These are phyloP conservation scores for Aspergillus ibericus DNA, from an alignment of 2,329 filamentous ascomycete genomes.

Conservation along the genomic window DNA sequence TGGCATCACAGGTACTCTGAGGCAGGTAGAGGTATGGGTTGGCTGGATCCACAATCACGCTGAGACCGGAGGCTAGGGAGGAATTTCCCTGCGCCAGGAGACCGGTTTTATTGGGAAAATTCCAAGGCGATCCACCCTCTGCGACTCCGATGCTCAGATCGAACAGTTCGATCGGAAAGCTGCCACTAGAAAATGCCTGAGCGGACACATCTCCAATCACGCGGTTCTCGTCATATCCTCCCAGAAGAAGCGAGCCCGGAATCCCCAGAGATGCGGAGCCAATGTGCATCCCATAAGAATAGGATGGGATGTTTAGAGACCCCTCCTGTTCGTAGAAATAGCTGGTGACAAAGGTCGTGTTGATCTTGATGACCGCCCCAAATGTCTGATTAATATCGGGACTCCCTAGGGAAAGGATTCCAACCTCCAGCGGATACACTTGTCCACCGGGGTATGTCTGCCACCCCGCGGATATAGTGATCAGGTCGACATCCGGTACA, in stretches of 20 bases:
- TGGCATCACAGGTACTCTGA: conserved; percentile 41
- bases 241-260: conserved; percentile 40
- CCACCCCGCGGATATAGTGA: not conserved
- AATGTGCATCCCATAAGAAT: conserved; percentile 46
- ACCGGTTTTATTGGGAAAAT: conserved; percentile 22
- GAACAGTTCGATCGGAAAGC: conserved; percentile 25
- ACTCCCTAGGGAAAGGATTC: not conserved
- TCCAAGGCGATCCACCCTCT: conserved; percentile 43
- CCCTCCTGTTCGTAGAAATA: not conserved
- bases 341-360: not conserved
- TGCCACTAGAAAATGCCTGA: conserved; percentile 13
- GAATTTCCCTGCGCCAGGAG: conserved; percentile 26
- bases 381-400: not conserved
- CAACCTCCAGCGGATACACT: conserved; percentile 1
- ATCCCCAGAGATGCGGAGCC: conserved; percentile 37
- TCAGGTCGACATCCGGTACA: not conserved
- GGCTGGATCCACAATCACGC: conserved; percentile 28
- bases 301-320: conserved; percentile 31
- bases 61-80: conserved; percentile 29
- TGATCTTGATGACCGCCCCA: not conserved
- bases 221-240: conserved; percentile 39
- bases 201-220: conserved; percentile 30
- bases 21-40: conserved; percentile 44
- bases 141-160: conserved; percentile 45
- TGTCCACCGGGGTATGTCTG: not conserved